These are phyloP conservation scores for Nicotiana obtusifolia DNA, from an alignment of 257 asterid genomes.

Conservation along the genomic window DNA sequence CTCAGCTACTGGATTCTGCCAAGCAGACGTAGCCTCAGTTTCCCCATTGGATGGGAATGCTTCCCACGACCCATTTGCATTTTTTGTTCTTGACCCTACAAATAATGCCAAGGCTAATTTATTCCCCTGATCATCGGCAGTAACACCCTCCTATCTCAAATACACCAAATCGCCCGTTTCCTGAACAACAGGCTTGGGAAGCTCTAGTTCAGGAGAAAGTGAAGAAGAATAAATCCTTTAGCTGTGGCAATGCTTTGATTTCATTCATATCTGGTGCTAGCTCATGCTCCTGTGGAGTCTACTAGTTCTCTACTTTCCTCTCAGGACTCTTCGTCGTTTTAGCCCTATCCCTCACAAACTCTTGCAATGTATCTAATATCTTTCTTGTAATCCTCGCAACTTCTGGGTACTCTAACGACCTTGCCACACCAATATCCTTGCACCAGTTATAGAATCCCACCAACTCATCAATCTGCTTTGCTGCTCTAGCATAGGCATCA, in stretches of 20 bases:
- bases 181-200: constrained; percentile 36
- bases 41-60: constrained; percentile 56
- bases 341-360: constrained; percentile 66
- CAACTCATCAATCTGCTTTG: constrained; percentile 58
- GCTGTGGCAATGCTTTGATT: constrained; percentile 53
- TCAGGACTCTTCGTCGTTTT: constrained; percentile 52
- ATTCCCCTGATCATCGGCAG: constrained; percentile 82
- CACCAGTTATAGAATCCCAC: constrained; percentile 53
- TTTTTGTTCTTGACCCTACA: constrained; percentile 48
- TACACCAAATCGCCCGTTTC: constrained; percentile 59
- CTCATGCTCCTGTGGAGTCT: constrained; percentile 36
- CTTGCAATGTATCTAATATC: constrained; percentile 62
- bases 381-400: constrained; percentile 52
- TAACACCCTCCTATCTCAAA: constrained; percentile 66
- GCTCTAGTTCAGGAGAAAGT: constrained; percentile 57
- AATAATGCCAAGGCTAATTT: constrained; percentile 67
- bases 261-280: constrained; percentile 46
- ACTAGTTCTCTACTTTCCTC: constrained; percentile 34
- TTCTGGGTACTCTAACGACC: constrained; percentile 54
- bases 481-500: constrained; percentile 41
- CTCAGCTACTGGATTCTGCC: constrained; percentile 89
- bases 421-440: constrained; percentile 57
- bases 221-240: constrained; percentile 43
- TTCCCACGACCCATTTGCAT: constrained; percentile 65
- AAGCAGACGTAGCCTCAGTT: constrained; percentile 61